phyloP scores from a whole-genome alignment of 2,329 filamentous ascomycete species.

The Fusarium agapanthi region DNA sequence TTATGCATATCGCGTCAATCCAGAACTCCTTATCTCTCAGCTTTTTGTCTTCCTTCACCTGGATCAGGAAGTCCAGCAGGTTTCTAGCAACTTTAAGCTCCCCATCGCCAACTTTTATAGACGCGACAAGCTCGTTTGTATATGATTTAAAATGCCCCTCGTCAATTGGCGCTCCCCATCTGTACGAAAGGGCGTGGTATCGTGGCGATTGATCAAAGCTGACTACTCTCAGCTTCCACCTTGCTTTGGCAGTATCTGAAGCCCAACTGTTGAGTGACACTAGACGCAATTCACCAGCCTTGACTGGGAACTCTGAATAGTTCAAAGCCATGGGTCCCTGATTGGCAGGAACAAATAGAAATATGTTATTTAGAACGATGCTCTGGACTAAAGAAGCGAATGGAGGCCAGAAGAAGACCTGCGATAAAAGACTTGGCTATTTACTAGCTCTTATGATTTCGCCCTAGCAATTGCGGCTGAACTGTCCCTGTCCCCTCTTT shows the following conservation, averaged over 20 bases:
- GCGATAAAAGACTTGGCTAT: too few relatives aligned
- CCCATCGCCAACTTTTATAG: not conserved
- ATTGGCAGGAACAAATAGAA: accelerated
- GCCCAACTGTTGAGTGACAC: not conserved
- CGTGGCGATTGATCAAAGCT: not conserved
- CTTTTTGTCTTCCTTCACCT: not conserved
- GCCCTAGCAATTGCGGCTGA: not conserved
- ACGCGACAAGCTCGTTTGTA: not conserved
- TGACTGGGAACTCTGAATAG: not conserved
- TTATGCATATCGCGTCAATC: not conserved
- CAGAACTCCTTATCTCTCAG: not conserved
- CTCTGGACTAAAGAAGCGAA: not conserved
- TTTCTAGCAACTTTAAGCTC: not conserved
- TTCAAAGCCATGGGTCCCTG: not conserved
- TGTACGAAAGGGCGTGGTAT: not conserved
- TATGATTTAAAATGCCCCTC: not conserved
- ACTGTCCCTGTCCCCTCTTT: accelerated
- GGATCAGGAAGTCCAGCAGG: not conserved
- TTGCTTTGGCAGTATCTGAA: not conserved
- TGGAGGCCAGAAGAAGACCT: not conserved
- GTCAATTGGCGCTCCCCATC: not conserved
- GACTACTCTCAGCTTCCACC: not conserved
- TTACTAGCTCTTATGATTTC: not conserved
- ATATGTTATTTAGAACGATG: accelerated
- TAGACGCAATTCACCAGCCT: not conserved